A percentile compares a stretch with the other conserved stretches of the same genome.
Conservation (phyloP, 176 grass and related monocot genomes). For the Guadua angustifolia region DNA sequence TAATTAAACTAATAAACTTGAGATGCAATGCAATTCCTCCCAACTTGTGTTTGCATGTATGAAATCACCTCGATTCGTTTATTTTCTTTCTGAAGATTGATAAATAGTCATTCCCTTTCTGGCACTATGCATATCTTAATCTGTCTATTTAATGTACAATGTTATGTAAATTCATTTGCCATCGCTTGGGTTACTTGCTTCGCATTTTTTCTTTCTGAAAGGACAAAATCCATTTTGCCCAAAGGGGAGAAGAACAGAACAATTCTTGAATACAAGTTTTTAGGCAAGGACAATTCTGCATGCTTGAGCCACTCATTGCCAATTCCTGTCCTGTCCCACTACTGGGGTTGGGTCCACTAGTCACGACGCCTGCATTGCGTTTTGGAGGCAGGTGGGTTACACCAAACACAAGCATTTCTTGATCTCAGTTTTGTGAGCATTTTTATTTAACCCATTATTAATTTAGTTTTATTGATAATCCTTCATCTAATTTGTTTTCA, state of each 20-base stretch:
- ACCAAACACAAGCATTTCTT: neutral
- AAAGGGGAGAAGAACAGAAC: constrained; percentile 26
- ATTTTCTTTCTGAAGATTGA: constrained; percentile 17
- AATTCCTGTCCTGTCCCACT: constrained; percentile 42
- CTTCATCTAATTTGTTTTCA: no score
- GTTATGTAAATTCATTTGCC: neutral
- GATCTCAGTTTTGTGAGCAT: neutral
- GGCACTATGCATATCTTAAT: neutral
- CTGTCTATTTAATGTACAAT: neutral
- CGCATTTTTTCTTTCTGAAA: neutral
- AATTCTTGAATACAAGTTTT: constrained; percentile 24
- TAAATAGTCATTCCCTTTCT: neutral
- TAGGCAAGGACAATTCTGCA: constrained; percentile 38
- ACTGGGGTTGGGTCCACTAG: constrained; percentile 20
- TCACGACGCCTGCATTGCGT: constrained; percentile 13
- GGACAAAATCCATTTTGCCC: neutral
- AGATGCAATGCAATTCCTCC: constrained; percentile 9
- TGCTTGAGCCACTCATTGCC: constrained; percentile 26
- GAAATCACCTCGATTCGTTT: constrained; percentile 17
- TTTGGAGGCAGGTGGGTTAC: neutral
- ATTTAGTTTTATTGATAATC: no score
- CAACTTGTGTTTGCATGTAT: constrained; percentile 17
- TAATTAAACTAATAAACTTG: constrained; percentile 22
- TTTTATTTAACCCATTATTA: no score
- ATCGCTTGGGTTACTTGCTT: neutral